Percentiles rank a stretch among this genome's conserved stretches.
Evolutionary conservation across 2,329 filamentous ascomycete species (phyloP).

Genomic region (Alternaria brassicae): DNA sequence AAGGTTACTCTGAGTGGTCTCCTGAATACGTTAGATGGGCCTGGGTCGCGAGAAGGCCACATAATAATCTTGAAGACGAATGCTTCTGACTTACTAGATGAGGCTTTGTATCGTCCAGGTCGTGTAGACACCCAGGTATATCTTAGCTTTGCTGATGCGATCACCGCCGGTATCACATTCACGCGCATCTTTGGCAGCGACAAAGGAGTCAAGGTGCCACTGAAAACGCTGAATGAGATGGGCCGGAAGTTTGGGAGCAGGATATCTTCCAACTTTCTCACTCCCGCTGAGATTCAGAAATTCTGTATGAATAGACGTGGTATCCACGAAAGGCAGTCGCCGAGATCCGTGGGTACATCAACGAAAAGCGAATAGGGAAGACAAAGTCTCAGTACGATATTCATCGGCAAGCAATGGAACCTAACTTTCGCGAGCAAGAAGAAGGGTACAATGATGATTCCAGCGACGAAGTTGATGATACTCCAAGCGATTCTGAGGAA

Average conservation of each 20-base stretch:
- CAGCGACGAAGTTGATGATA: not conserved
- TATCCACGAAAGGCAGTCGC: not conserved
- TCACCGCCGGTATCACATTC: not conserved
- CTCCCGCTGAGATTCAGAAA: not conserved
- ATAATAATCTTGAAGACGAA: constrained; percentile 5
- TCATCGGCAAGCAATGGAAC: not conserved
- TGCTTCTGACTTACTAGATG: not conserved
- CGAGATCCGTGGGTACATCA: not conserved
- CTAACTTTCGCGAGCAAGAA: not conserved
- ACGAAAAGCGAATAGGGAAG: not conserved
- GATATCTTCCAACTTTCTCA: not conserved
- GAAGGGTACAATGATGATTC: not conserved
- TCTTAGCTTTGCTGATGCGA: not conserved
- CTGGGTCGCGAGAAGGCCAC: not conserved
- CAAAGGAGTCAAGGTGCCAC: not conserved
- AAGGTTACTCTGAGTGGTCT: constrained; percentile 4
- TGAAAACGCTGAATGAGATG: not conserved
- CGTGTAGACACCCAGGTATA: not conserved
- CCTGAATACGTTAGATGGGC: not conserved
- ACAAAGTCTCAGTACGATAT: not conserved
- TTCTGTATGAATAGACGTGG: not conserved
- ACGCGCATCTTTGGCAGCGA: not conserved
- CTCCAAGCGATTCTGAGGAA: not conserved
- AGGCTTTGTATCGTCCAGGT: constrained; percentile 1
- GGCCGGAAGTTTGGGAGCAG: not conserved